Evolutionary conservation across 106 monocot species (phyloP).

Genomic region (Dendrobium officinale): DNA sequence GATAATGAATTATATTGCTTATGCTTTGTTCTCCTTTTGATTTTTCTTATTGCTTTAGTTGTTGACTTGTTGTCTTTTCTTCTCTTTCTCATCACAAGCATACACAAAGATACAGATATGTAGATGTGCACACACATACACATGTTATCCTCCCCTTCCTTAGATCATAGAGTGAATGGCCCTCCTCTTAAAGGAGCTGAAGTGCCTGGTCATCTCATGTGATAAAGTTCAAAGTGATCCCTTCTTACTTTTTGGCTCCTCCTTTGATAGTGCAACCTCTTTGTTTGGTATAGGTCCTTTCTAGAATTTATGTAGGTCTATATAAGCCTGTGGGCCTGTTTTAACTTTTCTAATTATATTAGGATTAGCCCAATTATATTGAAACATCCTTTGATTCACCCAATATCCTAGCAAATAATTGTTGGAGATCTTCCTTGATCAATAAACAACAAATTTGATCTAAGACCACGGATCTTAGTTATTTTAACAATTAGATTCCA

Average conservation of each 20-base stretch:
- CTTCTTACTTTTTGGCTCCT: not conserved
- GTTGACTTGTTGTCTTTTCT: no score
- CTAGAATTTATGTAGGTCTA: not conserved
- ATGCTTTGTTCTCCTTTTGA: no score
- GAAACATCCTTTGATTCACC: not conserved
- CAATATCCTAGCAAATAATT: not conserved
- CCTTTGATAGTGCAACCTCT: no score
- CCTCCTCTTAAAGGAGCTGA: not conserved
- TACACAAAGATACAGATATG: no score
- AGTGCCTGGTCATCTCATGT: not conserved
- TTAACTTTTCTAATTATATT: not conserved
- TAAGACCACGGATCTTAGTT: not conserved
- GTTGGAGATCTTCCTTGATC: not conserved
- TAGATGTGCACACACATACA: no score
- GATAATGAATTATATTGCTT: no score
- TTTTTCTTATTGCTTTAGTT: no score
- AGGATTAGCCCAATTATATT: not conserved
- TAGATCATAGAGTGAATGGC: not conserved
- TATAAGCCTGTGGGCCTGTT: not conserved
- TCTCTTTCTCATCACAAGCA: no score
- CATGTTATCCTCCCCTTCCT: not conserved
- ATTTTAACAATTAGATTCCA: not conserved
- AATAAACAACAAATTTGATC: conserved; percentile 1
- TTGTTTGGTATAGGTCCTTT: no score
- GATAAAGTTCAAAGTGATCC: not conserved